Evolutionary conservation across 2,329 filamentous ascomycete genomes (phyloP).

Genomic region (Aspergillus neotritici): DNA sequence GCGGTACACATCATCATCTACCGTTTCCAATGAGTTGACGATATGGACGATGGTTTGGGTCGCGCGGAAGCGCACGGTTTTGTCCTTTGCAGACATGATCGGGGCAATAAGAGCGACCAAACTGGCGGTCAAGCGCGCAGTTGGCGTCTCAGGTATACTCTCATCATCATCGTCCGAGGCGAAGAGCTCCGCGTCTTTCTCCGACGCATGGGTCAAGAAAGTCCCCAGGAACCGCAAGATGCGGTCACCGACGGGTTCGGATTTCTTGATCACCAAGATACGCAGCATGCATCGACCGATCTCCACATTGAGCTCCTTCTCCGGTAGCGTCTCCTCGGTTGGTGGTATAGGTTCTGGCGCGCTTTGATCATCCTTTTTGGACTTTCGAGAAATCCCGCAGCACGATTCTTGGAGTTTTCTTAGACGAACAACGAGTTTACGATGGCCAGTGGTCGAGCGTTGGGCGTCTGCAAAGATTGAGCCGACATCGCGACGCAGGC

Average conservation of each 20-base stretch:
- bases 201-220: constrained; percentile 66
- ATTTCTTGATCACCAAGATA: constrained; percentile 83
- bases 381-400: constrained; percentile 49
- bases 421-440: constrained; percentile 80
- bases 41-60: constrained; percentile 88
- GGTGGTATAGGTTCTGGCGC: constrained; percentile 40
- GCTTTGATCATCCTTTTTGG: constrained; percentile 42
- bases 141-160: constrained; percentile 74
- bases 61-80: constrained; percentile 80
- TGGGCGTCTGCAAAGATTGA: constrained; percentile 75
- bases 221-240: constrained; percentile 80
- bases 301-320: constrained; percentile 82
- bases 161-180: constrained; percentile 55
- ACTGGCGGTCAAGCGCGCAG: constrained; percentile 67
- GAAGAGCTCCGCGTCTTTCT: constrained; percentile 64
- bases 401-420: constrained; percentile 88
- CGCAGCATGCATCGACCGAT: constrained; percentile 76
- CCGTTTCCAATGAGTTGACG: constrained; percentile 84
- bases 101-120: constrained; percentile 70
- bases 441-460: constrained; percentile 79
- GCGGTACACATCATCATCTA: constrained; percentile 87
- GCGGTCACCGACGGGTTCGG: constrained; percentile 80
- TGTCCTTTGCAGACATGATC: constrained; percentile 81
- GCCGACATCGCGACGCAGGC: constrained; percentile 68
- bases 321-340: constrained; percentile 64